These are phyloP conservation scores for Wickerhamomyces mucosus DNA, from an alignment of 805 yeast species.

Conservation along the genomic window DNA sequence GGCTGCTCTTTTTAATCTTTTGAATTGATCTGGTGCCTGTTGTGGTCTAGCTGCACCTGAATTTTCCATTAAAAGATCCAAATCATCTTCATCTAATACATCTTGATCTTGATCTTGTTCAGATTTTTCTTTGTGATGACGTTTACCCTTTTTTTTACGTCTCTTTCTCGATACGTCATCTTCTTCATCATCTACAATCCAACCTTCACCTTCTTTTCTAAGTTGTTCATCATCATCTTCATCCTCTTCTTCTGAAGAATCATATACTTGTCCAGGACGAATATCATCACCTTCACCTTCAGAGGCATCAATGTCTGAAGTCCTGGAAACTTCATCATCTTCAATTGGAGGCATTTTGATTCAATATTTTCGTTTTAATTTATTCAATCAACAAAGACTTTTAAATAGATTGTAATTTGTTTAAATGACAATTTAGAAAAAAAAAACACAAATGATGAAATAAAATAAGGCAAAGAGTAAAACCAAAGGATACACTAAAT, in stretches of 20 bases:
- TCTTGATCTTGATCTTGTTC: conserved; percentile 48
- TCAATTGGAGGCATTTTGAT: conserved; percentile 12
- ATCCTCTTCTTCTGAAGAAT: conserved; percentile 85
- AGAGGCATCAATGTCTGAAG: conserved; percentile 17
- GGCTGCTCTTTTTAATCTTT: conserved; percentile 75
- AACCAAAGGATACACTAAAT: too few species aligned
- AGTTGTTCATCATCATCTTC: conserved; percentile 90
- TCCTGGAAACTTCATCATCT: conserved; percentile 11
- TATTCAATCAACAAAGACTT: too few species aligned
- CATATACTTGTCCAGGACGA: conserved; percentile 28
- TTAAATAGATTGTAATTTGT: too few species aligned
- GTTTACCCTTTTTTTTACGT: conserved; percentile 28
- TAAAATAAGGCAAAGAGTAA: too few species aligned
- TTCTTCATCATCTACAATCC: conserved; percentile 73
- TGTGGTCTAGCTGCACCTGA: conserved; percentile 50
- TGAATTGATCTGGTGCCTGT: conserved; percentile 31
- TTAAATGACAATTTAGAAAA: too few species aligned
- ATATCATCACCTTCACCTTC: conserved; percentile 36
- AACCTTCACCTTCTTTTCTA: conserved; percentile 76
- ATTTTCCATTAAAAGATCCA: conserved; percentile 85
- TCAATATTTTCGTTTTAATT: neutral
- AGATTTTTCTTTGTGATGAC: conserved; percentile 28
- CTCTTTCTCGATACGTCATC: conserved; percentile 32
- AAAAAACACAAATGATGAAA: too few species aligned
- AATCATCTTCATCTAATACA: conserved; percentile 87